phyloP scores from a whole-genome alignment of 495 filamentous ascomycete genomes.

The Daldinia decipiens region DNA sequence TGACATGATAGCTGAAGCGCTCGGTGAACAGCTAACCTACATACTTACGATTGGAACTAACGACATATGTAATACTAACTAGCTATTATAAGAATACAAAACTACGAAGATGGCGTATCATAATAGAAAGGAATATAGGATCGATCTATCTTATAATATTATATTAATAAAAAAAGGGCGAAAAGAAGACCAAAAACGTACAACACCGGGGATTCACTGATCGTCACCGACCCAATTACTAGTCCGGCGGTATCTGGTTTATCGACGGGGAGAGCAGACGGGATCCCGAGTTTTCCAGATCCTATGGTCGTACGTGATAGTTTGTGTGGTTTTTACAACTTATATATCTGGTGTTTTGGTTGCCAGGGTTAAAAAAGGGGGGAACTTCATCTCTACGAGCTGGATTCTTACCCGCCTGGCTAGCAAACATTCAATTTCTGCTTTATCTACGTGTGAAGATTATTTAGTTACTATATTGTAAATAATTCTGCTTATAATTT shows the following conservation, averaged over 20 bases:
- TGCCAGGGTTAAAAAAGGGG: not conserved
- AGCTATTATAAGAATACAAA: not conserved
- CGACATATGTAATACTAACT: not conserved
- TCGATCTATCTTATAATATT: no score
- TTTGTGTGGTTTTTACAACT: not conserved
- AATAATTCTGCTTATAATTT: no score
- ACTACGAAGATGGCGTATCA: not conserved
- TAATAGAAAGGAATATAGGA: not conserved
- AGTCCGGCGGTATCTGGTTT: slow-evolving; percentile 50
- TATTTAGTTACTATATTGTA: not conserved
- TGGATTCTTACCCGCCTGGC: no score
- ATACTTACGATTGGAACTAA: not conserved
- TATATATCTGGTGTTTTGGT: not conserved
- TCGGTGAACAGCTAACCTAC: not conserved
- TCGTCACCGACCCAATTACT: slow-evolving; percentile 62
- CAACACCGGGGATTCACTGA: slow-evolving; percentile 58
- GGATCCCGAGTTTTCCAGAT: slow-evolving; percentile 24
- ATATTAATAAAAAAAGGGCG: not conserved
- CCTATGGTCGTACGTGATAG: slow-evolving; percentile 24
- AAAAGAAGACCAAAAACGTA: slow-evolving; percentile 48
- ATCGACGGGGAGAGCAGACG: slow-evolving; percentile 57
- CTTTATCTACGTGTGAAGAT: not conserved
- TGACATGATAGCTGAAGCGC: not conserved
- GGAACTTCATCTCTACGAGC: not conserved
- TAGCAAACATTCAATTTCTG: not conserved